A percentile compares a stretch with the other conserved stretches of the same genome.
Evolutionary conservation across 257 asterid genomes (phyloP).

Genomic region (Vinca minor): DNA sequence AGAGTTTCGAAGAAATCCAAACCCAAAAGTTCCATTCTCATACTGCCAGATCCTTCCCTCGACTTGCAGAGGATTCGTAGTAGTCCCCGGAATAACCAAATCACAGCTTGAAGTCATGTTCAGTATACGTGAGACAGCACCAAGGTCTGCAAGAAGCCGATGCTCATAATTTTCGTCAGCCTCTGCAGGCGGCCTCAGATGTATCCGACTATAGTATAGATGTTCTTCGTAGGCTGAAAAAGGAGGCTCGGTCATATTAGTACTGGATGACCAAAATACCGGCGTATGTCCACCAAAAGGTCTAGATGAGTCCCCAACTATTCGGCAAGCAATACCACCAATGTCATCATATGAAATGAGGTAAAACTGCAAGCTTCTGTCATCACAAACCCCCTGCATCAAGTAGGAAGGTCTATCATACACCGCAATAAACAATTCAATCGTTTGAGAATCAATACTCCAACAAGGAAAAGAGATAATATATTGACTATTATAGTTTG

Average conservation of each 20-base stretch:
- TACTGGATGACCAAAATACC: constrained; percentile 68
- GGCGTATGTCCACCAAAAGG: constrained; percentile 44
- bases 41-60: constrained; percentile 88
- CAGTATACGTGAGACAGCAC: constrained; percentile 49
- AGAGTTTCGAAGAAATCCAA: constrained; percentile 64
- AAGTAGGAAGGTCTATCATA: constrained; percentile 11
- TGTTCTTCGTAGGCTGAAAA: constrained; percentile 54
- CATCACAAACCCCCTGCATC: constrained; percentile 68
- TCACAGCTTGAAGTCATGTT: constrained; percentile 64
- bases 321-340: constrained; percentile 83
- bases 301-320: constrained; percentile 51
- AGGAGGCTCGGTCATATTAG: constrained; percentile 47
- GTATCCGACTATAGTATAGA: constrained; percentile 49
- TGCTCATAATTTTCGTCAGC: constrained; percentile 24
- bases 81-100: constrained; percentile 60
- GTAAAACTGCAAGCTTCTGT: constrained; percentile 66
- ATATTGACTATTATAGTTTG: not conserved
- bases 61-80: constrained; percentile 37
- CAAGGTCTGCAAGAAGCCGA: constrained; percentile 22
- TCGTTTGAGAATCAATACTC: not conserved
- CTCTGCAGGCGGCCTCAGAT: constrained; percentile 46
- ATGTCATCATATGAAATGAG: constrained; percentile 70
- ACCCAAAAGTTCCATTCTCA: constrained; percentile 65
- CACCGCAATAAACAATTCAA: not conserved
- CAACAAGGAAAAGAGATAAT: not conserved